Base-by-base conservation (phyloP, 2,329 filamentous ascomycete species). In the Arthrinium puccinioides region DNA sequence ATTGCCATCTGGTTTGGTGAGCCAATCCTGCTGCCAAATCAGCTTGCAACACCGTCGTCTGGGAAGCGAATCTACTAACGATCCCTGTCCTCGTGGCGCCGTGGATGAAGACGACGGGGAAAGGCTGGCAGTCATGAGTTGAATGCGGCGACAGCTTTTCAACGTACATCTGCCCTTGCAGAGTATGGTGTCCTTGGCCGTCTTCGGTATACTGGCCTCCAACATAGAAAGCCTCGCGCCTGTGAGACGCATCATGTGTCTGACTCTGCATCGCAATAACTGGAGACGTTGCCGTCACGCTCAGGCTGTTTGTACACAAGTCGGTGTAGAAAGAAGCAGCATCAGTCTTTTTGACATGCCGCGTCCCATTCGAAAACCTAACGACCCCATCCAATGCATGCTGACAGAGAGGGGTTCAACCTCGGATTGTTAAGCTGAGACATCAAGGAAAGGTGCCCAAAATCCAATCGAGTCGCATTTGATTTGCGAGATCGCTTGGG, bases 81-180 rank as follows among this genome's bases (percentile, higher is more conserved):
- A 51, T 62, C 16, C 63, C 65, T 4, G 63, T 64, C 43, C 64
- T 57, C 9, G 53, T 62, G 34, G 57, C 53, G 15, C 67, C 67
- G 27, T 67, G 62, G 32, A 70, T 62, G 36, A 69, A 54, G 19
- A 70, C 48, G 23, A 70, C 50, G 1, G 66, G 65, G 23, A 40
- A 47, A 4, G 42, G 28, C 31, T 50, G 50, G 26, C 34, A 45
- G 21, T 40, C 47, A 23, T 49, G 51, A 9, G 32, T 18, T 11
- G 20, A 14, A 6, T 48, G 41, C 11, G 69, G 66, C 6, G 47
- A 44, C 13, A 74, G 56, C 38, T 59, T 60, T 55, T 76, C 72
- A 20, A 74, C 68, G 44, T 76, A 75, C 60, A 75, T 71, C 55
- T 76, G 72, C 10, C 46, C 49, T 20, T 52, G 51, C 16, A 55